Evolutionary conservation across 139 green algal species (phyloP), one percentile per base, ranked within the genome.

Genomic region (Ulvella scutata): DNA sequence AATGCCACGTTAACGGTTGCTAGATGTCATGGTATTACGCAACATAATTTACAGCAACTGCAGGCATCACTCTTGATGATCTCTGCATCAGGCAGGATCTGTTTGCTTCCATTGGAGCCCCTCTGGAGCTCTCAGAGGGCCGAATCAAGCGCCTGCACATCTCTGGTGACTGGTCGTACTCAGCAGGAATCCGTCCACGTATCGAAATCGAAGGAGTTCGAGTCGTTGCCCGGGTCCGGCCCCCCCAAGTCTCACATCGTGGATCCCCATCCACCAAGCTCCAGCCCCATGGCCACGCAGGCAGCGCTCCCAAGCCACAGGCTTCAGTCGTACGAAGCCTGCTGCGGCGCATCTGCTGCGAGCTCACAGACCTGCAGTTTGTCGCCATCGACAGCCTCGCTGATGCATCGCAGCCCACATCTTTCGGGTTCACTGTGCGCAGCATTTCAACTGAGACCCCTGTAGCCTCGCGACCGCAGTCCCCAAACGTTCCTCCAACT

Each of bases 91-190:
- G 51, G 51, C 51, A 67, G 51, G 51, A 67, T 26, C 31, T 67
- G n/a, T 67, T 67, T 67, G 51, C 51, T 26, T 36, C n/a, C 20
- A n/a, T 67, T 6, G 51, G 51, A 23, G n/a, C 33, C n/a, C 51
- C 51, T 23, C 9, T 67, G 51, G 51, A 67, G 51, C 51, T 67
- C 9, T 26, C 31, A n/a, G 51, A 67, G 51, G 51, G 51, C 51
- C 31, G 33, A 67, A 67, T 67, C 51, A n/a, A 26, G 13, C 51
- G 51, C 51, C 51, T 67, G 20, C 51, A 67, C 51, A 67, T 67
- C 51, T 67, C 51, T 67, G 51, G 51, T 31, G 51, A 67, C 51
- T 67, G 51, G 51, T 36, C 51, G 9, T 67, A 67, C 51, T 67
- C 51, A n/a, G 31, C 51, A 34, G 51, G 51, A 9, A n/a, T 67